A percentile compares a stretch with the other conserved stretches of the same genome.
phyloP scores from a whole-genome alignment of 192 early-diverging fungal genomes.

The Umbelopsis sp. region DNA sequence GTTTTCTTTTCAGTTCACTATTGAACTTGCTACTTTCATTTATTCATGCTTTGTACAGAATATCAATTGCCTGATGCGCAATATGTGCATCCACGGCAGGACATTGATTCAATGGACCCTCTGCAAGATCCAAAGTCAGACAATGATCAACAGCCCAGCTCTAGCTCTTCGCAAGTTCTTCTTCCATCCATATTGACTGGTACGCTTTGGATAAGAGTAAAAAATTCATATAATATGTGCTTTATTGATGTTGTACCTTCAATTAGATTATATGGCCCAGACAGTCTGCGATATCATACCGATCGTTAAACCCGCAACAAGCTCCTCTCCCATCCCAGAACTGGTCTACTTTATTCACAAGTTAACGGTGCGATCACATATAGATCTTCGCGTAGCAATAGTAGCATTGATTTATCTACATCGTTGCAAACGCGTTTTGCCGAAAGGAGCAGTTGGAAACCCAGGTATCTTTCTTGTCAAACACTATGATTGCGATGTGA shows the following conservation, averaged over 20 bases:
- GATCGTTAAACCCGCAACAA: slow-evolving; percentile 3
- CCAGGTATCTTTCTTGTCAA: slow-evolving; percentile 28
- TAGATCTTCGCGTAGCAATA: slow-evolving; percentile 38
- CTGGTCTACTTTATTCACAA: slow-evolving; percentile 42
- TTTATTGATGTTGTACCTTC: background rate
- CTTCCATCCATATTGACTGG: background rate
- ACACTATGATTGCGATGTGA: background rate
- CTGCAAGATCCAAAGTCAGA: background rate
- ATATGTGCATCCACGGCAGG: background rate
- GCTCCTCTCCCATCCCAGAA: slow-evolving; percentile 35
- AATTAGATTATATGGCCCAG: slow-evolving; percentile 38
- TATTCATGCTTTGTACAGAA: slow-evolving; percentile 14
- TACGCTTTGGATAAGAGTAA: background rate
- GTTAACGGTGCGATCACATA: slow-evolving; percentile 31
- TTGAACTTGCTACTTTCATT: background rate
- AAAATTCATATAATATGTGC: too few species aligned
- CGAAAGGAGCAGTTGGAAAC: slow-evolving; percentile 38
- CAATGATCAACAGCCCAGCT: background rate
- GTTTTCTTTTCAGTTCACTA: background rate
- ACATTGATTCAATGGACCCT: background rate
- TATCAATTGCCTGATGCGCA: background rate
- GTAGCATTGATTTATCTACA: slow-evolving; percentile 39
- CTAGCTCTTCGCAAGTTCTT: too few species aligned
- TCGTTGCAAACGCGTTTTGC: slow-evolving; percentile 35
- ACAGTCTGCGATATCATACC: slow-evolving; percentile 39